phyloP scores from a whole-genome alignment of 148 eudicot species.

The Rhododendron simsii region DNA sequence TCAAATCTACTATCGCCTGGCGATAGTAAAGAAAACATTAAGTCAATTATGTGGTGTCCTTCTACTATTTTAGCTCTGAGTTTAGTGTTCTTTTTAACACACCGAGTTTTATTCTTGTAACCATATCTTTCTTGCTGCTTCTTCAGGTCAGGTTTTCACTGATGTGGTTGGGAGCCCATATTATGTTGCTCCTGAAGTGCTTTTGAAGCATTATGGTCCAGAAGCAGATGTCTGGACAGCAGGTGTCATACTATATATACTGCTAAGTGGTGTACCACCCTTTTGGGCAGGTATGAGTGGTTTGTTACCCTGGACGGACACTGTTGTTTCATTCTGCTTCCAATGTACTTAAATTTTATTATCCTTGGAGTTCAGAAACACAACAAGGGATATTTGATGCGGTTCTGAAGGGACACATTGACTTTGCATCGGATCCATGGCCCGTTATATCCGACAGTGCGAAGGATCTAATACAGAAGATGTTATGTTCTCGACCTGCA shows the following conservation, averaged over 20 bases:
- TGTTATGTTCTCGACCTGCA: slow-evolving; percentile 67
- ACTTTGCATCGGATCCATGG: slow-evolving; percentile 98
- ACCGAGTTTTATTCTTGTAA: not conserved
- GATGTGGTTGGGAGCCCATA: slow-evolving; percentile 99
- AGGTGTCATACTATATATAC: slow-evolving; percentile 89
- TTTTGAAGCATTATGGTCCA: slow-evolving; percentile 91
- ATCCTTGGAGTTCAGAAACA: slow-evolving; percentile 54
- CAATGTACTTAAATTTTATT: slow-evolving; percentile 1
- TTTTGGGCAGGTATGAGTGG: slow-evolving; percentile 88
- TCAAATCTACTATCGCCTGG: not conserved
- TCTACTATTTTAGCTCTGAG: not conserved
- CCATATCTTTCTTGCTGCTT: slow-evolving; percentile 10
- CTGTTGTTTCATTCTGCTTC: not conserved
- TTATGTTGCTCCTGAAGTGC: slow-evolving; percentile 98
- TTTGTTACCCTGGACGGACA: not conserved
- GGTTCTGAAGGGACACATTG: slow-evolving; percentile 80
- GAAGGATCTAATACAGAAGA: slow-evolving; percentile 87
- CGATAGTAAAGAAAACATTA: not conserved
- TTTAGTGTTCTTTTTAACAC: not conserved
- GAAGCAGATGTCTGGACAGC: slow-evolving; percentile 99
- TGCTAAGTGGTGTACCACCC: slow-evolving; percentile 97
- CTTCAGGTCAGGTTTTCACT: slow-evolving; percentile 79
- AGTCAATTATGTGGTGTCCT: not conserved
- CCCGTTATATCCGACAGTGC: slow-evolving; percentile 86
- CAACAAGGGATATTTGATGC: slow-evolving; percentile 99